phyloP scores from a whole-genome alignment of 805 yeast genomes.

The Ogataea pini region DNA sequence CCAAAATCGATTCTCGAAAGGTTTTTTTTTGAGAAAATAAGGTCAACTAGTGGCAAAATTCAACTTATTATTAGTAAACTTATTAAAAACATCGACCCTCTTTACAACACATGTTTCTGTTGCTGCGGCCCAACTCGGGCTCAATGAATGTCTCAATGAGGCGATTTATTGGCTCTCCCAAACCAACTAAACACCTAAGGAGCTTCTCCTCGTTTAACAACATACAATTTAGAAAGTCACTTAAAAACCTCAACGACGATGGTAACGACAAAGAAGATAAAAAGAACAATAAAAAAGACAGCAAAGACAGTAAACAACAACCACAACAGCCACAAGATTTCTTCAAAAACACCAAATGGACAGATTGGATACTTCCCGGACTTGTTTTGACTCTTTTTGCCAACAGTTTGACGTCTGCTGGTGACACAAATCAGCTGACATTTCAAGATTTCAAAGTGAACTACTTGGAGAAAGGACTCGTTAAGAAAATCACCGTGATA shows the following conservation, averaged over 20 bases:
- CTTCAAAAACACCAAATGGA: conserved; percentile 22
- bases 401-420: conserved; percentile 16
- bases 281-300: conserved; percentile 13
- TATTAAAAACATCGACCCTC: neutral
- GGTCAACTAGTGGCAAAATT: conserved; percentile 1
- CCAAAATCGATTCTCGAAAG: neutral
- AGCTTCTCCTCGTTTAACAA: conserved; percentile 20
- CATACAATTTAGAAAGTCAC: conserved; percentile 17
- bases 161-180: neutral
- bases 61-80: no score
- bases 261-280: conserved; percentile 16
- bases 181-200: conserved; percentile 2
- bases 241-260: conserved; percentile 9
- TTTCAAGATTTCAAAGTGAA: conserved; percentile 88
- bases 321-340: conserved; percentile 15
- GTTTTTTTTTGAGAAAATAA: neutral
- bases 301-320: conserved; percentile 8
- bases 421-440: conserved; percentile 51
- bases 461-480: conserved; percentile 76
- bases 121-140: conserved; percentile 5
- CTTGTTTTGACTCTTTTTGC: conserved; percentile 26
- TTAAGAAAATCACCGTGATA: conserved; percentile 69
- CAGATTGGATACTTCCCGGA: conserved; percentile 32
- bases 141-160: neutral
- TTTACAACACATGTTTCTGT: neutral